Base-by-base conservation (phyloP, 2,329 filamentous ascomycete genomes). In the Lachnellula cervina region DNA sequence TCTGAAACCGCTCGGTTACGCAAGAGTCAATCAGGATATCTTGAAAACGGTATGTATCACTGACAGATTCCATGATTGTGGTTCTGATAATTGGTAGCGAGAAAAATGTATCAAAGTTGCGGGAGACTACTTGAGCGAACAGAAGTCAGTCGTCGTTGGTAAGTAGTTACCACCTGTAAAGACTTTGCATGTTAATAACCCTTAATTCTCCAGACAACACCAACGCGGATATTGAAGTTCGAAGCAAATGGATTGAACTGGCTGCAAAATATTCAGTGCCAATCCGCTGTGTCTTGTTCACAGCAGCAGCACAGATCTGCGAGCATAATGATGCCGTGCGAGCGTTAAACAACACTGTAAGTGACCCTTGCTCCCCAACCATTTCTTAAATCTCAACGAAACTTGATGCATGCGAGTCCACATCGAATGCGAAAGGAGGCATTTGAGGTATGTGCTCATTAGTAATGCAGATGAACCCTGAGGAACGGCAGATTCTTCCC, bases 271-370 rank as follows among this genome's bases (percentile, higher is more conserved):
- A 83, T 66, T 76, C 81, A 4, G 77, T 95, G 2, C 87, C 89
- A 2, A 88, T 96, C 64, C 87, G 93, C 47, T 96, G 93, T 68
- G 78, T 97, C 9, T 87, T 88, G 72, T 94, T 99, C 74, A 88
- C 86, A 51, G 87, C 90, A 13, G 77, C 85, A 84, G 82, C 70
- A 46, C 51, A 63, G 48, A 49, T 70, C 34, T 85, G 82, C 63
- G 84, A 91, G 69, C 94, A 99, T 74, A 99, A 99, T 68, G 89
- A 96, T 68, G 83, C 82, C 1, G 89, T 96, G 49, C 82, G 94
- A 58, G 83, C 90, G 1, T 75, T 92, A 66, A 86, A 85, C 64
- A 49, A 52, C 23, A 56, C 25, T 19, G 66, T 70, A 63, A 55
- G 66, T 64, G 55, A 21, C 50, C 48, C 52, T 42, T 58, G 21